phyloP scores from a whole-genome alignment of 306 rosid species.

The Pueraria montana region DNA sequence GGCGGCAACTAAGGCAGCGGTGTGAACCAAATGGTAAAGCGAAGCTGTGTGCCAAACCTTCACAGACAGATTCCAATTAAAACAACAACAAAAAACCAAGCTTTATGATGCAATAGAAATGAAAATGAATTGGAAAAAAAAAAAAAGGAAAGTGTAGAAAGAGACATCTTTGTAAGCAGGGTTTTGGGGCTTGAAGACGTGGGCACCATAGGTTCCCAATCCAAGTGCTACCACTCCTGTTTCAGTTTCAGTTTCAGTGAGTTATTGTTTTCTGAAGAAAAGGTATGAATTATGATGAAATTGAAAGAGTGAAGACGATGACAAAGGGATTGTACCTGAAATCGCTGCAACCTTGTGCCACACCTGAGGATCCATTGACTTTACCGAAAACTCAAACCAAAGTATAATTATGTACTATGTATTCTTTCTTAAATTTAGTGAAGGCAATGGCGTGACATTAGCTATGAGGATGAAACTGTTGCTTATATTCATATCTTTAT shows the following conservation, averaged over 20 bases:
- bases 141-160: slow-evolving; percentile 3
- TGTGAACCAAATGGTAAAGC: slow-evolving; percentile 93
- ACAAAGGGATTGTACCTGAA: slow-evolving; percentile 63
- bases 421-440: background rate
- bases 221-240: slow-evolving; percentile 92
- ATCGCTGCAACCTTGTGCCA: slow-evolving; percentile 96
- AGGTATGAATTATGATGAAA: background rate
- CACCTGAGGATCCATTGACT: slow-evolving; percentile 65
- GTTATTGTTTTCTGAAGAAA: slow-evolving; percentile 11
- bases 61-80: slow-evolving; percentile 19
- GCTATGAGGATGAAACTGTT: background rate
- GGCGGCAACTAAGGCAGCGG: slow-evolving; percentile 85
- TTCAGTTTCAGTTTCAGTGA: slow-evolving; percentile 31
- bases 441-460: background rate
- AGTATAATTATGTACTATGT: background rate
- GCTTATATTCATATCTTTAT: too few species aligned
- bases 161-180: slow-evolving; percentile 78
- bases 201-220: slow-evolving; percentile 92
- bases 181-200: slow-evolving; percentile 83
- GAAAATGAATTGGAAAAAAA: background rate
- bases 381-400: background rate
- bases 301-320: background rate
- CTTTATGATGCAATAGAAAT: slow-evolving; percentile 36
- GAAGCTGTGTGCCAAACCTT: slow-evolving; percentile 98
- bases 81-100: background rate